Conservation (phyloP, 345 rosid species). For the Cardamine chenopodiifolia region DNA sequence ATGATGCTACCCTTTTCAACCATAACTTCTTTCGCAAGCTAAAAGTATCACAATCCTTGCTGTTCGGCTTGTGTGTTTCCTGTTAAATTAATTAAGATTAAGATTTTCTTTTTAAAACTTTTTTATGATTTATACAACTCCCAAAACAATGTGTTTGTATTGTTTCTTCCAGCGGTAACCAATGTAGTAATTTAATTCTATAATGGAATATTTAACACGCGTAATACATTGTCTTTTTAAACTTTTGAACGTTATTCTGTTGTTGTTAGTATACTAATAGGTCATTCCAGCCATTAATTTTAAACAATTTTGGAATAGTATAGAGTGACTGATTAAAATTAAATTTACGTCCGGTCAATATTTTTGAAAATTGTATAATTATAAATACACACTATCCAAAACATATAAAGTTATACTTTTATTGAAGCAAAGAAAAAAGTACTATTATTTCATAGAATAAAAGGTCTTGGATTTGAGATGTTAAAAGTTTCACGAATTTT, state of each 20-base stretch:
- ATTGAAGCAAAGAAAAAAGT: background rate
- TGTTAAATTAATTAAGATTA: background rate
- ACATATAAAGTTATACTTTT: too few relatives aligned
- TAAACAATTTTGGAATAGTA: background rate
- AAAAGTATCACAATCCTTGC: slow-evolving; percentile 5
- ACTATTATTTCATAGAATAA: background rate
- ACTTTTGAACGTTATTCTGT: background rate
- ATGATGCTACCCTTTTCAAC: slow-evolving; percentile 33
- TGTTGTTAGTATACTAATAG: background rate
- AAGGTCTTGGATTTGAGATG: background rate
- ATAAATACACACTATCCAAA: background rate
- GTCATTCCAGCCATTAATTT: background rate
- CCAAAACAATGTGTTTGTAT: background rate
- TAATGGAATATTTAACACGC: background rate
- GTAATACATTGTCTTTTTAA: background rate
- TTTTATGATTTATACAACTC: background rate
- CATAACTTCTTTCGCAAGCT: slow-evolving; percentile 21
- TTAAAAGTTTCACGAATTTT: background rate
- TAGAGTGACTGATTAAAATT: background rate
- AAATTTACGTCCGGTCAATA: too few relatives aligned
- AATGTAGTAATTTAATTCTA: background rate
- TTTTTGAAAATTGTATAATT: background rate
- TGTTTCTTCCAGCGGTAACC: background rate
- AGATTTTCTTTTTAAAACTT: background rate
- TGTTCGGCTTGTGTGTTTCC: slow-evolving; percentile 13